Conservation (phyloP, 495 filamentous ascomycete genomes). For the Podospora pseudopauciseta region DNA sequence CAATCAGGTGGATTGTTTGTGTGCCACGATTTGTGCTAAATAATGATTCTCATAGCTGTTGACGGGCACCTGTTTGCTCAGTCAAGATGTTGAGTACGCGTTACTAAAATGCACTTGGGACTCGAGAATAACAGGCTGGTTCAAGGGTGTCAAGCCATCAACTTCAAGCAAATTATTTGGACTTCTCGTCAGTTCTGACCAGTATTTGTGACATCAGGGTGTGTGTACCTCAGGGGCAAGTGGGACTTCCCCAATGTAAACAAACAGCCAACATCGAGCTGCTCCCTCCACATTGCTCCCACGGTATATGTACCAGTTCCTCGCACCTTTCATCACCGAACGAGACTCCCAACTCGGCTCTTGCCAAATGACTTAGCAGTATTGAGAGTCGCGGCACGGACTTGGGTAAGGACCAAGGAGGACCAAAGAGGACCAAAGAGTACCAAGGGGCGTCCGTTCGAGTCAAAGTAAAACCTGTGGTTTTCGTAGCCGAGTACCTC, state of each 20-base stretch:
- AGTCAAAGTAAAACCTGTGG: neutral
- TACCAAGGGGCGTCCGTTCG: neutral
- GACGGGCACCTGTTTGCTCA: no score
- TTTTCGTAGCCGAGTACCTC: neutral
- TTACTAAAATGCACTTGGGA: no score
- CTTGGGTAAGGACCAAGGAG: neutral
- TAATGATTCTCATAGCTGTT: no score
- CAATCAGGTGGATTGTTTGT: neutral
- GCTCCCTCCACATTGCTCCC: neutral
- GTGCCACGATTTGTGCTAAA: neutral
- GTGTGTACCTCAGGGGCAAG: neutral
- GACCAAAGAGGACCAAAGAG: no score
- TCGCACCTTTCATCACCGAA: no score
- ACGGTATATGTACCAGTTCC: neutral
- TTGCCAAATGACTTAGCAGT: neutral
- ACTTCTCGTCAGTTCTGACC: no score
- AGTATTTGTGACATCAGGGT: no score
- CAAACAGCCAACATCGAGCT: neutral
- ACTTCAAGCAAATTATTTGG: no score
- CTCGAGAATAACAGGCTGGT: no score
- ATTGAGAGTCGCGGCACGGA: neutral
- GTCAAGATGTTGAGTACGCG: neutral
- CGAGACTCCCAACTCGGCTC: no score
- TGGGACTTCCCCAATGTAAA: neutral
- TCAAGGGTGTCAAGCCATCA: no score